These are phyloP conservation scores for Wolfiporia cocos DNA, from an alignment of 1,284 basidiomycete genomes.

Conservation along the genomic window DNA sequence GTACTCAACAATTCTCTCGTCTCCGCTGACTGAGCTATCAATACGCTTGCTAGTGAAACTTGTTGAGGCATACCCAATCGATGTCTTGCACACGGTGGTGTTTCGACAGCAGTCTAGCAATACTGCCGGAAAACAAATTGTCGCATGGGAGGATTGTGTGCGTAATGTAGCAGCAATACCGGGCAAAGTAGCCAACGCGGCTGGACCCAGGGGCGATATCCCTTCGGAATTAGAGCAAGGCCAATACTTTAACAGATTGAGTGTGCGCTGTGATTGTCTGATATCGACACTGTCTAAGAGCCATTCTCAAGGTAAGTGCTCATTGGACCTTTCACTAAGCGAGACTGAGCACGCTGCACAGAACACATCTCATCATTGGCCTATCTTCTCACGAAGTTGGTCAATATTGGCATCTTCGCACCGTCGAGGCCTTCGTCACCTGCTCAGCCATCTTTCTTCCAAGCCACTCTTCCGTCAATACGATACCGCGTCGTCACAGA, in stretches of 20 bases:
- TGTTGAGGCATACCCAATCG: conserved; percentile 56
- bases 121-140: conserved; percentile 23
- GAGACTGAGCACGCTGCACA: conserved; percentile 9
- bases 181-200: conserved; percentile 60
- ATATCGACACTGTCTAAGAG: conserved; percentile 24
- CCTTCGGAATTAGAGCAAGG: conserved; percentile 47
- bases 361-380: conserved; percentile 32
- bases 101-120: conserved; percentile 25
- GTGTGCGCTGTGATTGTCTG: conserved; percentile 50
- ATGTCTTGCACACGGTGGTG: conserved; percentile 52
- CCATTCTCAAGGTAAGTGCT: conserved; percentile 24
- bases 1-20: conserved; percentile 54
- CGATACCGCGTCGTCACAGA: conserved; percentile 31
- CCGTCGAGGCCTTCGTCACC: conserved; percentile 35
- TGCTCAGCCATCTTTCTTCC: conserved; percentile 64
- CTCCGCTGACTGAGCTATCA: conserved; percentile 40
- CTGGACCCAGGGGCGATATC: conserved; percentile 31
- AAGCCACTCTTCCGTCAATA: conserved; percentile 39
- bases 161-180: conserved; percentile 56
- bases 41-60: conserved; percentile 51
- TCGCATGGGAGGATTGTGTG: conserved; percentile 67
- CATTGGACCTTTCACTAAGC: background rate
- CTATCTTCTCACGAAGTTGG: conserved; percentile 60
- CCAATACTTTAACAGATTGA: conserved; percentile 45
- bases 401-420: conserved; percentile 61